Base-by-base conservation (phyloP, 306 rosid species). In the Cicer cuneatum region DNA sequence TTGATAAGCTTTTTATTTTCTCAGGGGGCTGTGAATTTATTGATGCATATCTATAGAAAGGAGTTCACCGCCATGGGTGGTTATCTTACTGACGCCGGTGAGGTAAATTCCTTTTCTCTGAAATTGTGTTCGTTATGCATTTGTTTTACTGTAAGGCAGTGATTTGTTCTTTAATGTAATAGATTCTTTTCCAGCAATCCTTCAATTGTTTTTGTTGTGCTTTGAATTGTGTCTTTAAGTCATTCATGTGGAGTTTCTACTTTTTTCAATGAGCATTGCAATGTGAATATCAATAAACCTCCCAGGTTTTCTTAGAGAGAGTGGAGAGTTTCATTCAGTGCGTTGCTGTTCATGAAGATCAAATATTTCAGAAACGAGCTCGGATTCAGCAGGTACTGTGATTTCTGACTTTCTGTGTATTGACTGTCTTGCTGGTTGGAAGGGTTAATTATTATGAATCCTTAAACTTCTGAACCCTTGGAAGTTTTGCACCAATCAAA, bases 21-120 rank as follows among this genome's bases (percentile, higher is more conserved):
- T 77, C 92, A 94, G 98, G 98, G 98, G 79, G 98, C 98, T 56
- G 87, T 94, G 66, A 91, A 88, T 80, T 84, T 94, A 60, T 84
- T 94, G 90, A 91, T 94, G 97, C 91, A 94, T 85, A 80, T 91
- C 56, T 94, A 94, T 85, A 87, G 91, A 86, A 90, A 75, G 63
- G 97, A 94, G 82, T 94, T 94, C 83, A 66, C 86, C 81, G 83
- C 92, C 38, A 91, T 90, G 91, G 98, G 98, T 75, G 98, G 98
- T 80, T 94, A 91, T 83, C 98, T 94, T 77, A 94, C 96, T 79
- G 97, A 94, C 3, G 91, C 93, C 77, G 98, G 98, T 82, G 97
- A 91, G 95, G 98, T 94, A 90, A 60, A 78, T 79, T 80, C 64
- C 75, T 75, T 66, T 81, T 83, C 47, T 70, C 38, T 45, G 33